phyloP scores from a whole-genome alignment of 441 rosid species.

The Gossypium schwendimanii region DNA sequence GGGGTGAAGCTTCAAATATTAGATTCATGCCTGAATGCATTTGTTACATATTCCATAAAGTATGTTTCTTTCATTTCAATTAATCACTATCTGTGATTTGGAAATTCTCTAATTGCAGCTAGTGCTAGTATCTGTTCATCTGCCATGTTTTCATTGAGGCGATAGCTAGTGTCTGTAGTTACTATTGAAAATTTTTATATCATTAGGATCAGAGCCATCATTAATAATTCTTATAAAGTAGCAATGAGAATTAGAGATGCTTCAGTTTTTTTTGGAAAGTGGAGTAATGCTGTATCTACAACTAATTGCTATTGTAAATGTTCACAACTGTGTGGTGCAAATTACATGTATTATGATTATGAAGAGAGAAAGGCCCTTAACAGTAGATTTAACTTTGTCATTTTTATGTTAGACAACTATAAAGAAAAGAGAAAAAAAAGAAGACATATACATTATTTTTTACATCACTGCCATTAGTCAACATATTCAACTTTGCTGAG shows the following conservation, averaged over 20 bases:
- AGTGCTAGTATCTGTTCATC: neutral
- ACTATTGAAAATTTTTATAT: neutral
- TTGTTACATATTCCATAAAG: conserved; percentile 94
- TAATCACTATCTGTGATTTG: neutral
- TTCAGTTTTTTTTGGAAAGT: neutral
- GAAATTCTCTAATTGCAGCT: neutral
- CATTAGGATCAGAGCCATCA: neutral
- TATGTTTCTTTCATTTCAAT: conserved; percentile 27
- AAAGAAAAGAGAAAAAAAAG: neutral
- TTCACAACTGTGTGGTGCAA: neutral
- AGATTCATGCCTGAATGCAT: conserved; percentile 99
- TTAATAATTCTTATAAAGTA: neutral
- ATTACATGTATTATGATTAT: neutral
- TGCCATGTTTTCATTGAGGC: conserved; percentile 1
- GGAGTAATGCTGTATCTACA: conserved; percentile 2
- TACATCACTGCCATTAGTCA: neutral
- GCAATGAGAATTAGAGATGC: neutral
- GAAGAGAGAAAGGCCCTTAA: neutral
- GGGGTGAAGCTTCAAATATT: conserved; percentile 99
- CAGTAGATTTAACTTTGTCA: neutral
- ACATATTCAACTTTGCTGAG: neutral
- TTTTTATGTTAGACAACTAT: neutral
- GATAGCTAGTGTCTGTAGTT: neutral
- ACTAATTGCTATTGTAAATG: neutral
- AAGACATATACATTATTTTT: neutral